Evolutionary conservation across 306 rosid genomes (phyloP).

Genomic region (Cotoneaster glaucophyllus): DNA sequence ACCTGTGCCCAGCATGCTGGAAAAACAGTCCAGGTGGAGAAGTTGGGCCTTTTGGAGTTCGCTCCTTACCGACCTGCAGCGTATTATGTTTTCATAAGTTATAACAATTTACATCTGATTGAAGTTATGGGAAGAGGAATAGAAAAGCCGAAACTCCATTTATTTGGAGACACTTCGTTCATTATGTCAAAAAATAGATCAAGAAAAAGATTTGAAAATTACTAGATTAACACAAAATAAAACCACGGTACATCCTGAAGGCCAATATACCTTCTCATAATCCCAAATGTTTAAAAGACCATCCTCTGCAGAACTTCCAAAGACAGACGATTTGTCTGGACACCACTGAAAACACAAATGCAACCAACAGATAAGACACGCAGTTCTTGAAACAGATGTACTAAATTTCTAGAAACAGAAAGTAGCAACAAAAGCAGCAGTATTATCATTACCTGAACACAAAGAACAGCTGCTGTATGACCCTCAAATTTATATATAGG

Average conservation of each 20-base stretch:
- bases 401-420: not conserved
- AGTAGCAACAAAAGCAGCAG: not conserved
- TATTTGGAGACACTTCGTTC: not conserved
- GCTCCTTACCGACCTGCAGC: conserved; percentile 78
- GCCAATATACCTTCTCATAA: conserved; percentile 67
- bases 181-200: not conserved
- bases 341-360: conserved; percentile 70
- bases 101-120: not conserved
- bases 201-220: not conserved
- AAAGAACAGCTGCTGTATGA: conserved; percentile 97
- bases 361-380: not conserved
- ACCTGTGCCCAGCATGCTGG: conserved; percentile 99
- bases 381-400: not conserved
- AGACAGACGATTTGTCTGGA: conserved; percentile 92
- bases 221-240: not conserved
- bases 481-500: conserved; percentile 92
- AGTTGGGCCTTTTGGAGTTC: conserved; percentile 47
- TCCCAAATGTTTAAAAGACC: conserved; percentile 96
- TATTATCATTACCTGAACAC: conserved; percentile 69
- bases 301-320: conserved; percentile 99
- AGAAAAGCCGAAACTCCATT: not conserved
- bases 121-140: not conserved
- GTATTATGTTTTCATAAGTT: not conserved
- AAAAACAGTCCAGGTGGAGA: conserved; percentile 86
- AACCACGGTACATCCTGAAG: not conserved